Evolutionary conservation across 179 eudicot species (phyloP).

Genomic region (Silene noctiflora): DNA sequence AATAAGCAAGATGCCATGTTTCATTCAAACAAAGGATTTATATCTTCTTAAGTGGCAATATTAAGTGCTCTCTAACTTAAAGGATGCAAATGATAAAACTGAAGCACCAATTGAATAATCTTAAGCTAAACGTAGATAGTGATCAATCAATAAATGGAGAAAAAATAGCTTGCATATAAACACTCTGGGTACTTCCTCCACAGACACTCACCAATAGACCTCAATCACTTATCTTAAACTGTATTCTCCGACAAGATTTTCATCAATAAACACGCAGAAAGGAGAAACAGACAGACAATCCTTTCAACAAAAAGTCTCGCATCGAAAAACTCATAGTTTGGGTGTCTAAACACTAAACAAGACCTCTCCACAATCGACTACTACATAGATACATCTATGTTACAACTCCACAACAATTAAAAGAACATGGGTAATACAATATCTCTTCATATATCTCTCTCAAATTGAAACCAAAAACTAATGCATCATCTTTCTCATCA

Average conservation of each 20-base stretch:
- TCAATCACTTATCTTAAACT: background rate
- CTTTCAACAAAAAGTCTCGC: background rate
- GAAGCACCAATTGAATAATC: background rate
- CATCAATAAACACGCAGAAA: background rate
- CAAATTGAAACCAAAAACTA: background rate
- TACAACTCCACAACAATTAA: background rate
- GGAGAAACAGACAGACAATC: too few relatives aligned
- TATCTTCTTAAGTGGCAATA: background rate
- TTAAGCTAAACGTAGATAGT: background rate
- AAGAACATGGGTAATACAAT: background rate
- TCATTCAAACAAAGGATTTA: background rate
- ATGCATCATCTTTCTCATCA: background rate
- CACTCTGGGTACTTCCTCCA: background rate
- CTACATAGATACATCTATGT: background rate
- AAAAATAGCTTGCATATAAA: background rate
- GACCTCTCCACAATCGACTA: background rate
- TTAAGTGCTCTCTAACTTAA: background rate
- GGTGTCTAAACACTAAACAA: background rate
- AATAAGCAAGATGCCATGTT: background rate
- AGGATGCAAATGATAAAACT: background rate
- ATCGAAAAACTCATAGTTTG: background rate
- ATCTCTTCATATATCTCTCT: background rate
- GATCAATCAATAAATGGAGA: background rate
- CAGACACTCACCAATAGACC: background rate
- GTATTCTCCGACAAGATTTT: background rate